phyloP scores from a whole-genome alignment of 768 basidiomycete genomes.

The Macrolepiota dolichaula region DNA sequence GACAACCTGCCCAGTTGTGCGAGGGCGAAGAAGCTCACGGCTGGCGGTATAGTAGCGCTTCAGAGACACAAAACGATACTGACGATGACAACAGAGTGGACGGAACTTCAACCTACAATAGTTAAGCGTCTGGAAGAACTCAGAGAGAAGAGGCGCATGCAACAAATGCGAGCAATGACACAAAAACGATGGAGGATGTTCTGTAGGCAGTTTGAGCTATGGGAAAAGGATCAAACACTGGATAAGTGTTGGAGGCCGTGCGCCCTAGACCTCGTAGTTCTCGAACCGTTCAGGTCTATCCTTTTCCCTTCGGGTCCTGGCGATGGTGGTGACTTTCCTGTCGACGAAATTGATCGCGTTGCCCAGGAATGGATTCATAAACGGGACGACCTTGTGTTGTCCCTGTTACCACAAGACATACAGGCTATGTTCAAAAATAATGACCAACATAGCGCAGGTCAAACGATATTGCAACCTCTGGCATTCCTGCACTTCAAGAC shows the following conservation, averaged over 20 bases:
- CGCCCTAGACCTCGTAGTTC: not conserved
- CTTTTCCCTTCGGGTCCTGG: not conserved
- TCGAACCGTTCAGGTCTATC: conserved; percentile 2
- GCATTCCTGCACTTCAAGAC: not conserved
- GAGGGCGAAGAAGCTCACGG: not conserved
- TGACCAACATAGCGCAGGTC: not conserved
- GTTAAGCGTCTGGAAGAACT: not conserved
- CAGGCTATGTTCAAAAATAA: not conserved
- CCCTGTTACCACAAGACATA: not conserved
- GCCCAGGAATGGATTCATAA: not conserved
- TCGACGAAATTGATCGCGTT: not conserved
- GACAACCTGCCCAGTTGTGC: not conserved
- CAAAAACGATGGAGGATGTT: not conserved
- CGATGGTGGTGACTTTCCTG: not conserved
- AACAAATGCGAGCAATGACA: not conserved
- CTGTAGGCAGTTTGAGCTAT: not conserved
- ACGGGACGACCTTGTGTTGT: not conserved
- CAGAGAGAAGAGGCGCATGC: not conserved
- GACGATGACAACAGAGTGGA: not conserved
- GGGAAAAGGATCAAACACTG: not conserved
- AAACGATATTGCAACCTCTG: not conserved
- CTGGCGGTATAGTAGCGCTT: not conserved
- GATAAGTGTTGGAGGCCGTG: not conserved
- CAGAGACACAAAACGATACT: not conserved
- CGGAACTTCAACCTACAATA: not conserved